These are phyloP conservation scores for Sporothrix protearum DNA, from an alignment of 2,329 filamentous ascomycete genomes.

Conservation along the genomic window DNA sequence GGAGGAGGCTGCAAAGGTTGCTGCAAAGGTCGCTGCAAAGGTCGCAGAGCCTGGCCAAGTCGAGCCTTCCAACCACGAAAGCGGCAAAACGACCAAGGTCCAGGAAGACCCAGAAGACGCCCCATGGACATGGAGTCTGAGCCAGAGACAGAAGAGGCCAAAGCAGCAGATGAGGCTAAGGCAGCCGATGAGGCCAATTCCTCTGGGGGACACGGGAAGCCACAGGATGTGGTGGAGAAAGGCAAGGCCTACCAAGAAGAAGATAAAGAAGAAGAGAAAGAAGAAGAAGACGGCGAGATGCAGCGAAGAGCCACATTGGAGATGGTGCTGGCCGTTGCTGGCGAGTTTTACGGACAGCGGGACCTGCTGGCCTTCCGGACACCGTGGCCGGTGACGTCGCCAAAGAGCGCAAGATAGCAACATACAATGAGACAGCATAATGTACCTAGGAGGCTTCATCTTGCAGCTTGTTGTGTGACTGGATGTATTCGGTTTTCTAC, in stretches of 20 bases:
- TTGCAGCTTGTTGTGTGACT: too few relatives aligned
- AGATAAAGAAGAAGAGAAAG: constrained; percentile 20
- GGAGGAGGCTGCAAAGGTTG: not conserved
- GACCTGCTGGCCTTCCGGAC: constrained; percentile 76
- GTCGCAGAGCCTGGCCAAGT: too few relatives aligned
- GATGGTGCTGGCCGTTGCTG: constrained; percentile 85
- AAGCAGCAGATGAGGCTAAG: constrained; percentile 33
- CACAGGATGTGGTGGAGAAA: too few relatives aligned
- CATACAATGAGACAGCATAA: not conserved
- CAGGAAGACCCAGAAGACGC: constrained; percentile 17
- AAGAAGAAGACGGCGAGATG: constrained; percentile 39
- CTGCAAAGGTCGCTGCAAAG: too few relatives aligned
- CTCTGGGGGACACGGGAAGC: too few relatives aligned
- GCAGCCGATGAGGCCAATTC: constrained; percentile 25
- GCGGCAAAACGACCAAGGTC: not conserved
- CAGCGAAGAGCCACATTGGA: constrained; percentile 72
- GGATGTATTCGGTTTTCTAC: too few relatives aligned
- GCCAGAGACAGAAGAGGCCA: constrained; percentile 1
- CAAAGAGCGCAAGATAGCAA: constrained; percentile 6
- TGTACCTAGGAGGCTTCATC: not conserved
- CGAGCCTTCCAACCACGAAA: not conserved
- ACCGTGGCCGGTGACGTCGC: constrained; percentile 38
- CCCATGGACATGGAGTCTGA: constrained; percentile 27
- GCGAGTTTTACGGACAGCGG: constrained; percentile 84
- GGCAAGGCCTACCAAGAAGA: too few relatives aligned